Percentiles rank a stretch among this genome's conserved stretches.
These are phyloP conservation scores for Spinacia oleracea DNA, from an alignment of 179 eudicot species.

Conservation along the genomic window DNA sequence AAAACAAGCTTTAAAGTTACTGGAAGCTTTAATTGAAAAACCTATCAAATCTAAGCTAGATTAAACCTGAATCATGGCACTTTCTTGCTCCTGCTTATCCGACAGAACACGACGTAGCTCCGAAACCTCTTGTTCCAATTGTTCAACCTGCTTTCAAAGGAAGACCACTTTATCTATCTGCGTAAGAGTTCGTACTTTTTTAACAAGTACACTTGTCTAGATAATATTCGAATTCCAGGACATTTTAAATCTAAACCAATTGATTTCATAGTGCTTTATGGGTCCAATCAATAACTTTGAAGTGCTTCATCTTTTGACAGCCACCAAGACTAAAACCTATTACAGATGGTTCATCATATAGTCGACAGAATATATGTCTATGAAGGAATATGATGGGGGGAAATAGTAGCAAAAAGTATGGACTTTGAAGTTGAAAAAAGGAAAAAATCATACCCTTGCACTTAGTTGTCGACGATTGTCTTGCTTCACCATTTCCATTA, in stretches of 20 bases:
- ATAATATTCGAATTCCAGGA: not conserved
- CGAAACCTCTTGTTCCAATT: constrained; percentile 75
- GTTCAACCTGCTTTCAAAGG: constrained; percentile 67
- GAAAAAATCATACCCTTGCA: constrained; percentile 62
- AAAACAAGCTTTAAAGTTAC: not conserved
- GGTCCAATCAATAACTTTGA: not conserved
- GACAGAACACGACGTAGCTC: constrained; percentile 71
- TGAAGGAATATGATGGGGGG: not conserved
- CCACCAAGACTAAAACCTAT: not conserved
- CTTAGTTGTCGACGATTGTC: constrained; percentile 90
- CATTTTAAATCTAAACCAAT: constrained; percentile 5
- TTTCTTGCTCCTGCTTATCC: constrained; percentile 96
- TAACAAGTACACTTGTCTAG: not conserved
- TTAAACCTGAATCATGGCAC: constrained; percentile 88
- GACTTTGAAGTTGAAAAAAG: not conserved
- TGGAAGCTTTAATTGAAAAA: not conserved
- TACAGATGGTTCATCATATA: not conserved
- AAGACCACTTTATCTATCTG: constrained; percentile 22
- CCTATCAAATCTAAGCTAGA: constrained; percentile 18
- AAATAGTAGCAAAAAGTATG: not conserved
- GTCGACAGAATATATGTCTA: not conserved
- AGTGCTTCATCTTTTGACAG: constrained; percentile 2
- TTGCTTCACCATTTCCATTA: constrained; percentile 99
- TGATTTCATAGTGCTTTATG: not conserved
- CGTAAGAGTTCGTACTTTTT: not conserved